A percentile compares a stretch with the other conserved stretches of the same genome.
phyloP scores from a whole-genome alignment of 2,329 filamentous ascomycete species.

The Pseudogymnoascus sp. region DNA sequence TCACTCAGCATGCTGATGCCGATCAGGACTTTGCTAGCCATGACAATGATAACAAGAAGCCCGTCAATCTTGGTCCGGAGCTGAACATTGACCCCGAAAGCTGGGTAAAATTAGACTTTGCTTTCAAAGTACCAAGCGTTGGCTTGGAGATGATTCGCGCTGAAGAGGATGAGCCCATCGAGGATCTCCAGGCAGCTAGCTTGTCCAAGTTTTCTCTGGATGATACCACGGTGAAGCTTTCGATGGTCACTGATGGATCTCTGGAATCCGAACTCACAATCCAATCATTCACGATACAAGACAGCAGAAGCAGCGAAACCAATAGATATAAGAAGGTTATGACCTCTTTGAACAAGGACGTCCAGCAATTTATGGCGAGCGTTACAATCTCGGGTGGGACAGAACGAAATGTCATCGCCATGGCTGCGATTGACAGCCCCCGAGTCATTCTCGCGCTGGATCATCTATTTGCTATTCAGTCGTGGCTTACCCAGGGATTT shows the following conservation, averaged over 20 bases:
- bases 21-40: background rate
- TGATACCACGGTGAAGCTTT: slow-evolving; percentile 81
- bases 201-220: slow-evolving; percentile 92
- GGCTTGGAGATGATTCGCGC: slow-evolving; percentile 82
- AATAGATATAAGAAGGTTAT: slow-evolving; percentile 99
- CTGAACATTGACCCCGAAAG: slow-evolving; percentile 59
- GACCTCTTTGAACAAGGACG: slow-evolving; percentile 89
- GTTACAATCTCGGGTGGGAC: slow-evolving; percentile 83
- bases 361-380: slow-evolving; percentile 97
- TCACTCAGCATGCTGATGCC: background rate
- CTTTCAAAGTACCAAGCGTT: slow-evolving; percentile 82
- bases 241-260: slow-evolving; percentile 86
- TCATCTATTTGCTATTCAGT: slow-evolving; percentile 84
- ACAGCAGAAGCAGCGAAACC: slow-evolving; percentile 79
- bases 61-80: slow-evolving; percentile 60
- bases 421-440: slow-evolving; percentile 91
- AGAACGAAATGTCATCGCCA: slow-evolving; percentile 76
- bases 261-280: slow-evolving; percentile 90
- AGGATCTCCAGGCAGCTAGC: slow-evolving; percentile 69
- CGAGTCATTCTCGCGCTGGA: slow-evolving; percentile 92
- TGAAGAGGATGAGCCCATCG: slow-evolving; percentile 68
- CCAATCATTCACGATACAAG: slow-evolving; percentile 87
- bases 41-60: slow-evolving; percentile 31
- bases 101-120: slow-evolving; percentile 90
- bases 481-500: slow-evolving; percentile 71